Base-by-base conservation (phyloP, 73 alveolate genomes). In the Paramecium sexaurelia region DNA sequence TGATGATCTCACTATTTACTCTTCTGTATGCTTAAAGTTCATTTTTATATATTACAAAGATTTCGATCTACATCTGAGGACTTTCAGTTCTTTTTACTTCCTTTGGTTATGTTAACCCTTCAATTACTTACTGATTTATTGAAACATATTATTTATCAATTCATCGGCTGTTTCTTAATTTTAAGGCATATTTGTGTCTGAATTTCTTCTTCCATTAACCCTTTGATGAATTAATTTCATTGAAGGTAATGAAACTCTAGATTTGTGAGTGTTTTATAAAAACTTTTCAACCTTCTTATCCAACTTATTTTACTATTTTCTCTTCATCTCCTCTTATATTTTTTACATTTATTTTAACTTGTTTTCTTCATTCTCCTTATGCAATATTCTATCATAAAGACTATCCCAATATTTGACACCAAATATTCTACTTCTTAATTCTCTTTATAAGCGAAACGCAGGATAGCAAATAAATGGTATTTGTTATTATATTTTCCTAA, bases 401-500 rank as follows among this genome's bases (percentile, higher is more conserved):
- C 40, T 85, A 40, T 85, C 75, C 92, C 92, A 85, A 55, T 55
- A 85, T 55, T 67, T 13, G 7, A 47, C 37, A n/a, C 84, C 84
- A 55, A 55, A 55, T 20, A 55, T 85, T 29, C 66, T 35, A 35
- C 66, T 71, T 55, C 75, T 85, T 43, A 85, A 85, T 22, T 36
- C 66, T 57, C 66, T 33, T 27, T 85, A 26, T 11, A 85, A 29
- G 32, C 92, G 35, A 55, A 85, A 85, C 1, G 92, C 92, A 19
- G 92, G 92, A 55, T 85, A 85, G 15, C 92, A 85, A n/a, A 85
- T 20, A 71, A 85, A 85, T n/a, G 92, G 92, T 13, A 85, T 85
- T 55, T 85, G 33, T 15, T 51, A 27, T 36, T 85, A 26, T 10
- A 85, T 85, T 55, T 71, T 85, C 55, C 75, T 85, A 85, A 85